These are phyloP conservation scores for Botrytis porri DNA, from an alignment of 2,329 filamentous ascomycete species.

Conservation along the genomic window DNA sequence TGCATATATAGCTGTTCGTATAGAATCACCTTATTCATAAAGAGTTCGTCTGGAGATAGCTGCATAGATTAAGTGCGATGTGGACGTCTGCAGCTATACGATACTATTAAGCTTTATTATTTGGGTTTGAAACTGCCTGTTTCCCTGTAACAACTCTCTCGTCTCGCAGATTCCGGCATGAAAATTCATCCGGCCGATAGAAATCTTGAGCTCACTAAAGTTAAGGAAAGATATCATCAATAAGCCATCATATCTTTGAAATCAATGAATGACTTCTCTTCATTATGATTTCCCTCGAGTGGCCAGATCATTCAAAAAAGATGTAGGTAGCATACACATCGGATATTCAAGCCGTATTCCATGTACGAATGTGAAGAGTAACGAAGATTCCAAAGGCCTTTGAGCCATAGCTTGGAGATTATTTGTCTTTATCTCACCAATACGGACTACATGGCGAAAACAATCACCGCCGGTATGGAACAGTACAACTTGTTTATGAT, in stretches of 20 bases:
- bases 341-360: neutral
- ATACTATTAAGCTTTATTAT: neutral
- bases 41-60: neutral
- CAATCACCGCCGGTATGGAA: neutral
- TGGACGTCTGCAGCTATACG: neutral
- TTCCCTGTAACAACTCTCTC: neutral
- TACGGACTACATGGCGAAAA: neutral
- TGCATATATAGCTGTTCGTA: neutral
- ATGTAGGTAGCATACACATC: neutral
- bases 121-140: neutral
- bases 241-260: neutral
- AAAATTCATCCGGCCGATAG: neutral
- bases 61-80: neutral
- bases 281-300: neutral
- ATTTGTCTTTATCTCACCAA: neutral
- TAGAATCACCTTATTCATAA: neutral
- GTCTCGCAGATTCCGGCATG: rapidly evolving
- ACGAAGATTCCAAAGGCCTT: neutral
- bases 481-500: neutral
- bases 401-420: neutral
- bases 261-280: neutral
- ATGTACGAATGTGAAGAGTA: neutral
- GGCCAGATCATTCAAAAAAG: neutral
- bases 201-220: rapidly evolving
- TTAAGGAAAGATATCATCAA: neutral